Conservation (phyloP, 164 flowering plant species). For the Vitis amurensis region DNA sequence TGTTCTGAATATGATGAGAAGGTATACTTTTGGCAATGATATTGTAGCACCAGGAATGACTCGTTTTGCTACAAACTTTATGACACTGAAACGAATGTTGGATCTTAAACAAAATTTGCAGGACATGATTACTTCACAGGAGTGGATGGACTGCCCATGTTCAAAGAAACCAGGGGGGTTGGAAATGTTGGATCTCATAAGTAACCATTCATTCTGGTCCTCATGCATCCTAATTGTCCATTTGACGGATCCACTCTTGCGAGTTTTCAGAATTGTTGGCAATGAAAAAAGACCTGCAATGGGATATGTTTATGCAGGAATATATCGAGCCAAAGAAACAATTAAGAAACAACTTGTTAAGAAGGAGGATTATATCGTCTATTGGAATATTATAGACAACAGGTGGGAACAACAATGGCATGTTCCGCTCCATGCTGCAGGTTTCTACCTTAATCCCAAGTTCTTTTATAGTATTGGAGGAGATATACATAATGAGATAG, state of each 20-base stretch:
- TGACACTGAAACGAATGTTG: constrained; percentile 59
- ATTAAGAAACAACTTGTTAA: constrained; percentile 64
- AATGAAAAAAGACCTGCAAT: constrained; percentile 69
- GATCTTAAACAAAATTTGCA: constrained; percentile 58
- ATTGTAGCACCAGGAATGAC: constrained; percentile 52
- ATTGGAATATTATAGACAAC: constrained; percentile 80
- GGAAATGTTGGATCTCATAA: constrained; percentile 49
- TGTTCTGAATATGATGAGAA: constrained; percentile 65
- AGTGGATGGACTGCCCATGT: constrained; percentile 71
- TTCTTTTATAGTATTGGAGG: constrained; percentile 72
- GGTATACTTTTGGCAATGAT: constrained; percentile 67
- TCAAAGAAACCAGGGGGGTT: constrained; percentile 63
- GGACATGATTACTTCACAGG: constrained; percentile 79
- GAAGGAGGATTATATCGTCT: constrained; percentile 53
- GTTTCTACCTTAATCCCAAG: constrained; percentile 82
- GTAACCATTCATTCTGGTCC: constrained; percentile 70
- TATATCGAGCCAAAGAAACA: constrained; percentile 72
- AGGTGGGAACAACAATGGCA: constrained; percentile 63
- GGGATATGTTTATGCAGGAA: constrained; percentile 79
- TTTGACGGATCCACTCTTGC: constrained; percentile 63
- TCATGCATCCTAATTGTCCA: constrained; percentile 40
- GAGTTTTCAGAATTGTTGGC: constrained; percentile 50
- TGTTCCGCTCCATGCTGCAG: constrained; percentile 80
- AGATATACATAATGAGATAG: constrained; percentile 56
- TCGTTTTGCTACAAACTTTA: constrained; percentile 58